phyloP scores from a whole-genome alignment of 169 alveolate genomes.

The Plasmodium billcollinsi region DNA sequence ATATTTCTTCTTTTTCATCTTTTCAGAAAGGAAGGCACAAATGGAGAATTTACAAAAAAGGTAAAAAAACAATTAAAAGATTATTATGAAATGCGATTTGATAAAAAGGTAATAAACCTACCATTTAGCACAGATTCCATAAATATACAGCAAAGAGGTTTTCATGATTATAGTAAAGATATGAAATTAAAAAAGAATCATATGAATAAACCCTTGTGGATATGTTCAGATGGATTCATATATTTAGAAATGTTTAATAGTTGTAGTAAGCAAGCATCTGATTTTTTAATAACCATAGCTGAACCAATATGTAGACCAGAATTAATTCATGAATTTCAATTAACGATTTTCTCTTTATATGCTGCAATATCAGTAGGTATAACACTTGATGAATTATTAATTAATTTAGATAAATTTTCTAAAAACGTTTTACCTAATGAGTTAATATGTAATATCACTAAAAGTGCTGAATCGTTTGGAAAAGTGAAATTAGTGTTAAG shows the following conservation, averaged over 20 bases:
- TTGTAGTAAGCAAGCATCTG: conserved; percentile 94
- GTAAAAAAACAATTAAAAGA: conserved; percentile 53
- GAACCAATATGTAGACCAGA: conserved; percentile 98
- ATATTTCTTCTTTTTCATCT: not conserved
- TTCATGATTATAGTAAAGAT: conserved; percentile 87
- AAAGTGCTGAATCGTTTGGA: conserved; percentile 92
- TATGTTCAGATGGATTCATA: conserved; percentile 91
- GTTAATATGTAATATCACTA: conserved; percentile 87
- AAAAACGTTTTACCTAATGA: conserved; percentile 92
- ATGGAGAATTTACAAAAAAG: conserved; percentile 32
- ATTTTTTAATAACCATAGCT: conserved; percentile 97
- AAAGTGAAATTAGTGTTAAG: conserved; percentile 94
- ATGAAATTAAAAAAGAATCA: conserved; percentile 88
- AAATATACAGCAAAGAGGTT: conserved; percentile 85
- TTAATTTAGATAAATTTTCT: conserved; percentile 92
- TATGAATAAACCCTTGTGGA: conserved; percentile 92
- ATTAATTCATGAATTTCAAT: conserved; percentile 96
- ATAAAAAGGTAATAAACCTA: conserved; percentile 64
- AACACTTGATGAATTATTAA: conserved; percentile 93
- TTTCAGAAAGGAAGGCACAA: conserved; percentile 7
- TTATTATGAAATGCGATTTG: conserved; percentile 68
- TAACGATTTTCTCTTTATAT: conserved; percentile 92
- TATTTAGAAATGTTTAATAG: conserved; percentile 87
- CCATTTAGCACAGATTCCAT: conserved; percentile 89
- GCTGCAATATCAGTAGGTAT: conserved; percentile 98